Conservation (phyloP, 345 rosid genomes). For the Populus simonii region DNA sequence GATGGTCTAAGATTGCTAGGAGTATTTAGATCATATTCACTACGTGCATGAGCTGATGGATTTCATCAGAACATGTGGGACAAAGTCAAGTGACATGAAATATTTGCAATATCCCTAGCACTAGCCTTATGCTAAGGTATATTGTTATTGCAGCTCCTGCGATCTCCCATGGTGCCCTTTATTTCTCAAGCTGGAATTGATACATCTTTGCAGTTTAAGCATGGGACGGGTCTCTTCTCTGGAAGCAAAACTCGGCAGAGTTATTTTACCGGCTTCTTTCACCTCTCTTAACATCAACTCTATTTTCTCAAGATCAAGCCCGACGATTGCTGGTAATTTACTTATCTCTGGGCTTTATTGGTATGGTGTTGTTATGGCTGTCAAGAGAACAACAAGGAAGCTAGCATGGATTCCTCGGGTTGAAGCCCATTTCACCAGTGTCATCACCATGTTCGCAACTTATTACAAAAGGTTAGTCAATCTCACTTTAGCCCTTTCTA, state of each 20-base stretch:
- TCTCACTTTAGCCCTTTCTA: neutral
- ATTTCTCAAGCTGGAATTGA: slow-evolving; percentile 39
- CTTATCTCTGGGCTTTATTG: slow-evolving; percentile 27
- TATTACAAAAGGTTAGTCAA: slow-evolving; percentile 21
- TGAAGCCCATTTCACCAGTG: slow-evolving; percentile 15
- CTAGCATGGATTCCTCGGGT: slow-evolving; percentile 25
- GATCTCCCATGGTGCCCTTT: slow-evolving; percentile 20
- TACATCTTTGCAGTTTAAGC: slow-evolving; percentile 25
- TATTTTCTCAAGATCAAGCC: slow-evolving; percentile 23
- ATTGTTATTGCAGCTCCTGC: neutral
- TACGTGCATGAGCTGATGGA: too few species aligned
- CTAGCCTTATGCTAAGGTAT: neutral
- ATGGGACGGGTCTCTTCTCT: slow-evolving; percentile 23
- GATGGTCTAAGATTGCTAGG: too few species aligned
- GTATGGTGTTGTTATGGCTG: slow-evolving; percentile 28
- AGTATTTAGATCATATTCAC: too few species aligned
- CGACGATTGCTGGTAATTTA: slow-evolving; percentile 27
- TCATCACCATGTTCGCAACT: slow-evolving; percentile 35
- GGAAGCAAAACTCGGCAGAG: slow-evolving; percentile 21
- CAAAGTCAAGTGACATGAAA: too few species aligned
- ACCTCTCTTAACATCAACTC: neutral
- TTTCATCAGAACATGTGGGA: too few species aligned
- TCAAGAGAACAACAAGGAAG: slow-evolving; percentile 19
- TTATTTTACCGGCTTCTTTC: neutral
- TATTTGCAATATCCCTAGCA: too few species aligned